phyloP scores from a whole-genome alignment of 2,329 filamentous ascomycete genomes.

The Mariannaea elegans region DNA sequence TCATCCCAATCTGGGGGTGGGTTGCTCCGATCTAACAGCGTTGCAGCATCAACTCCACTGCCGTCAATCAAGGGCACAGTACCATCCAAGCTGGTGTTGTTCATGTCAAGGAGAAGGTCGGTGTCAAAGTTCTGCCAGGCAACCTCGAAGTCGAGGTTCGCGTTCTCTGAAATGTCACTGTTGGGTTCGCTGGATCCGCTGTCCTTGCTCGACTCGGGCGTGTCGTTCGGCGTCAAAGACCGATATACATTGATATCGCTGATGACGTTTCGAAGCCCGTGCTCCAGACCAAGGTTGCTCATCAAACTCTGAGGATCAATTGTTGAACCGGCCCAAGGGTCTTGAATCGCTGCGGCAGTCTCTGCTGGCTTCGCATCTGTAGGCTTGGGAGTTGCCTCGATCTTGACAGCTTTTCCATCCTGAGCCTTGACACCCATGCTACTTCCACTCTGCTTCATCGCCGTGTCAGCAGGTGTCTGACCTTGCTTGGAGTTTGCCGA shows the following conservation, averaged over 20 bases:
- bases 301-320: constrained; percentile 60
- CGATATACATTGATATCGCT: constrained; percentile 63
- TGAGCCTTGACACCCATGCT: constrained; percentile 52
- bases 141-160: constrained; percentile 61
- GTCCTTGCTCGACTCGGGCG: constrained; percentile 71
- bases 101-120: constrained; percentile 55
- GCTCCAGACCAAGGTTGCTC: constrained; percentile 46
- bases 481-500: constrained; percentile 57
- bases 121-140: constrained; percentile 58
- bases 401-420: constrained; percentile 46
- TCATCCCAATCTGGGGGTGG: constrained; percentile 59
- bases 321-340: constrained; percentile 53
- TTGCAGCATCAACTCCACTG: constrained; percentile 35
- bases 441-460: constrained; percentile 62
- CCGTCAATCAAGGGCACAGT: constrained; percentile 19
- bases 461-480: constrained; percentile 58
- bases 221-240: constrained; percentile 68
- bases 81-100: constrained; percentile 42
- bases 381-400: constrained; percentile 41
- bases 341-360: constrained; percentile 19
- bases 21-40: constrained; percentile 38
- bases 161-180: constrained; percentile 67
- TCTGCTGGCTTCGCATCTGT: constrained; percentile 42
- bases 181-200: constrained; percentile 67
- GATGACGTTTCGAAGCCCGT: constrained; percentile 54